phyloP scores from a whole-genome alignment of 106 monocot genomes.

The Allium fistulosum region DNA sequence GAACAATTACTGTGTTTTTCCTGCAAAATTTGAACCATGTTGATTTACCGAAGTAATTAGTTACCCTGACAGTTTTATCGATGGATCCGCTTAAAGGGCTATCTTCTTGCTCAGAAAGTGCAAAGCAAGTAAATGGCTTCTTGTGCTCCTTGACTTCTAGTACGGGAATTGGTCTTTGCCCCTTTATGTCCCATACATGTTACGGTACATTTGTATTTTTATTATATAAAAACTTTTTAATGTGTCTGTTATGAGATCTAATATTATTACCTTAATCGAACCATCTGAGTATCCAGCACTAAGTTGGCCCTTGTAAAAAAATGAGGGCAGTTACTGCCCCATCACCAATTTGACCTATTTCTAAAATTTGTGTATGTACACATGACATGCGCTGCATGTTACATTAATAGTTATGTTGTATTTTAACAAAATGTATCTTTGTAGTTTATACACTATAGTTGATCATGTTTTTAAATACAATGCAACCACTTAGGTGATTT shows the following conservation, averaged over 20 bases:
- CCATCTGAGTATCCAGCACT: conserved; percentile 77
- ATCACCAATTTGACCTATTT: conserved; percentile 57
- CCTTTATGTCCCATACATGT: conserved; percentile 91
- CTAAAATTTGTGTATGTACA: conserved; percentile 93
- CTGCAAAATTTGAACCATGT: background rate
- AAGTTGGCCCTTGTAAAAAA: conserved; percentile 81
- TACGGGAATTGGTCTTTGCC: conserved; percentile 43
- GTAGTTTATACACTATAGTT: no score
- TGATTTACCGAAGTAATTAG: background rate
- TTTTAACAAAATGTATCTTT: no score
- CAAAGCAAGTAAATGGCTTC: conserved; percentile 75
- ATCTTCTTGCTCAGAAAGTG: conserved; percentile 52
- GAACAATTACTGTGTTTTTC: background rate
- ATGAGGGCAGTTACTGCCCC: conserved; percentile 69
- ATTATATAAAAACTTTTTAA: background rate
- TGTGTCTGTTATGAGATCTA: no score
- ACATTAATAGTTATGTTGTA: no score
- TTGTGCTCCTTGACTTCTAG: conserved; percentile 78
- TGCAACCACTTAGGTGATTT: background rate
- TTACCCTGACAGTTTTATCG: conserved; percentile 83
- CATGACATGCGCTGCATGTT: conserved; percentile 73
- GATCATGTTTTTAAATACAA: no score
- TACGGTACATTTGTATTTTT: conserved; percentile 1
- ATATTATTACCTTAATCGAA: conserved; percentile 66
- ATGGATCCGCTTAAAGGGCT: conserved; percentile 81